Percentiles rank a stretch among this genome's conserved stretches.
Conservation (phyloP, 164 flowering plant genomes). For the Annona squamosa region DNA sequence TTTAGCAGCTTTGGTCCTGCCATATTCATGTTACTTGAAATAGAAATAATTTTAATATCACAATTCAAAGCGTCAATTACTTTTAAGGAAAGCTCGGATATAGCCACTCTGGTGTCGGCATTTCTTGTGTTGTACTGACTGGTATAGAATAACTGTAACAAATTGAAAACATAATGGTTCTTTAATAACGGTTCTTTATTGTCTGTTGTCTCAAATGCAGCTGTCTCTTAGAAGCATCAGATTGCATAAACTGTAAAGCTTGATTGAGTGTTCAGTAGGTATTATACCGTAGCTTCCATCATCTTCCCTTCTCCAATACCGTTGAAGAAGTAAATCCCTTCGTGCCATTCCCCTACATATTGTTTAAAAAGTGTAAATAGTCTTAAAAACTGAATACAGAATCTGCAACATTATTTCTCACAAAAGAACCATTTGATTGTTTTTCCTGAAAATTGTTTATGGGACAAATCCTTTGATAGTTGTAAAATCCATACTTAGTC, state of each 20-base stretch:
- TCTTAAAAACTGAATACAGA: too few relatives aligned
- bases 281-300: constrained; percentile 94
- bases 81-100: constrained; percentile 90
- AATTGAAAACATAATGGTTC: constrained; percentile 9
- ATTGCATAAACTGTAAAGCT: too few relatives aligned
- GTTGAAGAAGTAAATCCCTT: constrained; percentile 72
- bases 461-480: too few relatives aligned
- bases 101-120: constrained; percentile 56
- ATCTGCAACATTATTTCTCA: background rate
- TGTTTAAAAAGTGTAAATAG: background rate
- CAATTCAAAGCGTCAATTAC: constrained; percentile 65
- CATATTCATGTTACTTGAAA: background rate
- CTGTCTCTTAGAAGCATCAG: background rate
- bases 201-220: background rate
- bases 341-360: constrained; percentile 73
- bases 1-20: background rate
- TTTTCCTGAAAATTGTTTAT: too few relatives aligned
- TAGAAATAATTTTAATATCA: background rate
- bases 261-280: background rate
- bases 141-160: constrained; percentile 76
- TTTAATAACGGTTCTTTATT: background rate
- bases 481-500: too few relatives aligned
- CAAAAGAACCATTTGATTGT: background rate
- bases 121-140: constrained; percentile 69
- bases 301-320: constrained; percentile 96